Evolutionary conservation across 1,284 basidiomycete species (phyloP).

Genomic region (Clitocybe nebularis): DNA sequence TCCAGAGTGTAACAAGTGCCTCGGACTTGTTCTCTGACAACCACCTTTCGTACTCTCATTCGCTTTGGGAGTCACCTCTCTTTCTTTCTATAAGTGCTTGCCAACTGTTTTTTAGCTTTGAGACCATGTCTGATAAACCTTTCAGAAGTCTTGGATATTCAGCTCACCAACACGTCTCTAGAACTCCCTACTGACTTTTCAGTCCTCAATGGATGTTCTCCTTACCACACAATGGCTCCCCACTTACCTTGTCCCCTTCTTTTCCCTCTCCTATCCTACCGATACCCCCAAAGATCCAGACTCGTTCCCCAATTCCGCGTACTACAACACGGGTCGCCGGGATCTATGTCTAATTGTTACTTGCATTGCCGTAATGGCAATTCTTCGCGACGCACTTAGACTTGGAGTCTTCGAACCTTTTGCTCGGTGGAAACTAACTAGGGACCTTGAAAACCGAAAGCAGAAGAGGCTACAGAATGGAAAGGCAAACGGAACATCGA

Average conservation of each 20-base stretch:
- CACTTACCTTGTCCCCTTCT: constrained; percentile 59
- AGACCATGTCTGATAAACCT: constrained; percentile 9
- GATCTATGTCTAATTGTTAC: constrained; percentile 73
- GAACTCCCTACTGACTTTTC: constrained; percentile 8
- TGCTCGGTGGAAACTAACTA: constrained; percentile 66
- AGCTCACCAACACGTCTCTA: constrained; percentile 6
- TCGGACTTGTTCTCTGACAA: constrained; percentile 1
- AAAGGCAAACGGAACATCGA: constrained; percentile 30
- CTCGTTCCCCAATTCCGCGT: constrained; percentile 62
- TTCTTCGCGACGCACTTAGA: constrained; percentile 73
- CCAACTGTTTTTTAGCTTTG: background rate
- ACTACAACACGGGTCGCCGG: constrained; percentile 67
- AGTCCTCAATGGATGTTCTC: constrained; percentile 18
- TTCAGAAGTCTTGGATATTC: constrained; percentile 15
- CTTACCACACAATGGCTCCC: constrained; percentile 33
- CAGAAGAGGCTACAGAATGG: constrained; percentile 25
- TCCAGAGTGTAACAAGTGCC: background rate
- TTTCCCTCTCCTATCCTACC: constrained; percentile 72
- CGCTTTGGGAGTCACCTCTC: background rate
- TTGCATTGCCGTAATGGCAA: constrained; percentile 74
- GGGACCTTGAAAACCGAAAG: constrained; percentile 37
- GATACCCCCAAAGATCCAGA: constrained; percentile 52
- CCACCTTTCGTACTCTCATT: background rate
- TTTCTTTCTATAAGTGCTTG: background rate
- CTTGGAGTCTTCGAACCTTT: constrained; percentile 75